Conservation (phyloP, 768 basidiomycete genomes). For the Paxillus involutus region DNA sequence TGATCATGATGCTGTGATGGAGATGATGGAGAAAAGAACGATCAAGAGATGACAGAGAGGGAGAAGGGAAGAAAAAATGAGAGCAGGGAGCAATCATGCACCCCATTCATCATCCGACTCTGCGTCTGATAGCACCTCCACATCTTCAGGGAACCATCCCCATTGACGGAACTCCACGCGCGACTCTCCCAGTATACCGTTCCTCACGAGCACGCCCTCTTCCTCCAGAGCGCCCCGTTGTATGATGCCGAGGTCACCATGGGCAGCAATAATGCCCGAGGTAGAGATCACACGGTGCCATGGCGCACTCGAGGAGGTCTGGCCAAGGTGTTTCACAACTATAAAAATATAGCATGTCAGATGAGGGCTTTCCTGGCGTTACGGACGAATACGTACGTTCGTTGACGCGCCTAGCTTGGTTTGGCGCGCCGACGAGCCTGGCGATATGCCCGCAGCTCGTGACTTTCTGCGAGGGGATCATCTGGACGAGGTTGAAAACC, state of each 20-base stretch:
- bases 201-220: conserved; percentile 71
- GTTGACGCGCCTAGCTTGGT: conserved; percentile 75
- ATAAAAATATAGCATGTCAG: background rate
- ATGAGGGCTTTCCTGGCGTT: background rate
- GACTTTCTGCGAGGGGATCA: conserved; percentile 63
- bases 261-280: conserved; percentile 68
- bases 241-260: conserved; percentile 66
- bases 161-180: conserved; percentile 52
- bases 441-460: conserved; percentile 81
- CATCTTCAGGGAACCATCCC: conserved; percentile 63
- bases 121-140: conserved; percentile 4
- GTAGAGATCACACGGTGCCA: conserved; percentile 78
- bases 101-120: conserved; percentile 22
- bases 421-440: conserved; percentile 73
- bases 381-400: conserved; percentile 49
- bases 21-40: background rate
- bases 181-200: conserved; percentile 50
- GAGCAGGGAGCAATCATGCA: conserved; percentile 9
- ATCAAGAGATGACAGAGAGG: background rate
- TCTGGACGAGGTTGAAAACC: conserved; percentile 69
- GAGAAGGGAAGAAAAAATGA: background rate
- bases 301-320: conserved; percentile 61
- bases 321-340: conserved; percentile 74
- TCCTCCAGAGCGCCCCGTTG: conserved; percentile 69
- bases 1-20: background rate